Evolutionary conservation across 2,329 filamentous ascomycete species (phyloP).

Genomic region (Macrophomina phaseolina): DNA sequence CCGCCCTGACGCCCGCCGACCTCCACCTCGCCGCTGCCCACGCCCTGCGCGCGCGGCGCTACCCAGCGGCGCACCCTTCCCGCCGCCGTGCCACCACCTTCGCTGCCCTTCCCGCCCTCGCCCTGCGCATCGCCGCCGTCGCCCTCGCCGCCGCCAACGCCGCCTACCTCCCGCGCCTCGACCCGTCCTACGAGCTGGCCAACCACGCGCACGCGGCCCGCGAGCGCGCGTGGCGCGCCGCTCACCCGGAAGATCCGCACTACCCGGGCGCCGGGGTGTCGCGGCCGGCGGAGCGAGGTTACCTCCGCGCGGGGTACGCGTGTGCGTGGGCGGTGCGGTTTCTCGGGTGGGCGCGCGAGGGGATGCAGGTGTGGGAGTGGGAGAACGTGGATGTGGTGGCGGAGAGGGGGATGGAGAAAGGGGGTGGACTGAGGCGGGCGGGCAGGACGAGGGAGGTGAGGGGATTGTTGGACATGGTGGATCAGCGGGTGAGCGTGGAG

Average conservation of each 20-base stretch:
- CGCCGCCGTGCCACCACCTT: background rate
- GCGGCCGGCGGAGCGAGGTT: background rate
- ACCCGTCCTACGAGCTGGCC: background rate
- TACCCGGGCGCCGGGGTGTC: background rate
- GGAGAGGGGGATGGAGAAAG: background rate
- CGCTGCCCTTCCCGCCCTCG: background rate
- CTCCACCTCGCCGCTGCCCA: background rate
- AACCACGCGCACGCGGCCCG: background rate
- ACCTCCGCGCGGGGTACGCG: constrained; percentile 14
- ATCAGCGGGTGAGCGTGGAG: background rate
- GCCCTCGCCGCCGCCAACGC: background rate
- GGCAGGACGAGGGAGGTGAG: constrained; percentile 19
- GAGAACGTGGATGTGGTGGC: background rate
- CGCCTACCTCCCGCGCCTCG: background rate
- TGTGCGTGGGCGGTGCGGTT: constrained; percentile 22
- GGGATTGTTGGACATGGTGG: background rate
- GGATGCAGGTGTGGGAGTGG: constrained; percentile 13
- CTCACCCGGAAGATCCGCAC: background rate
- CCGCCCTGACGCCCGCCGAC: background rate
- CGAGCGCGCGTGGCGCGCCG: background rate
- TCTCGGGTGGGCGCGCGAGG: constrained; percentile 23
- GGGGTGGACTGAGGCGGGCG: constrained; percentile 9
- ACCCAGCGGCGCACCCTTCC: background rate
- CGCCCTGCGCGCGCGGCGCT: no score
- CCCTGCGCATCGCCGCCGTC: background rate